Evolutionary conservation across 2,329 filamentous ascomycete species (phyloP).

Genomic region (Sporothrix curviconia): DNA sequence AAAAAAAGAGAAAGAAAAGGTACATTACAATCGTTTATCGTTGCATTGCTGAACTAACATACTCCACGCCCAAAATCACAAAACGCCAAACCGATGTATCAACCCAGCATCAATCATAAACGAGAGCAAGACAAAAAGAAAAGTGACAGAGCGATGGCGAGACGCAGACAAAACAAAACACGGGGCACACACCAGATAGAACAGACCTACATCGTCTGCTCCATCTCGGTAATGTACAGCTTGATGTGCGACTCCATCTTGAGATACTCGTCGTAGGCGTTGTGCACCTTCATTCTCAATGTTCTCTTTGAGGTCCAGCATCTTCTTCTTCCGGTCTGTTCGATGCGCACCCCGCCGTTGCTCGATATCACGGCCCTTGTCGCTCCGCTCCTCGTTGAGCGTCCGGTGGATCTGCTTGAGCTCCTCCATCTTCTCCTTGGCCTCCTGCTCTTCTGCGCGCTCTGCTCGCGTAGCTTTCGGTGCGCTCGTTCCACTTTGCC

Average conservation of each 20-base stretch:
- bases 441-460: conserved; percentile 70
- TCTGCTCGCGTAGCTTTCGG: conserved; percentile 77
- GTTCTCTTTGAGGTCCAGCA: conserved; percentile 95
- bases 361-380: conserved; percentile 90
- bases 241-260: conserved; percentile 98
- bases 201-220: conserved; percentile 61
- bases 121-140: conserved; percentile 16
- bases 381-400: conserved; percentile 75
- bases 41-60: too few species aligned
- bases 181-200: not conserved
- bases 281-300: conserved; percentile 91
- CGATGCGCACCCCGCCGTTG: conserved; percentile 83
- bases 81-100: conserved; percentile 29
- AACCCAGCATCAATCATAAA: conserved; percentile 25
- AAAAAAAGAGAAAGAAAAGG: too few species aligned
- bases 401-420: conserved; percentile 71
- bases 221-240: conserved; percentile 98
- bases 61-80: not conserved
- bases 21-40: too few species aligned
- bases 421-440: conserved; percentile 86
- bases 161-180: conserved; percentile 7
- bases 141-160: too few species aligned
- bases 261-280: conserved; percentile 86
- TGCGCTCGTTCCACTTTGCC: conserved; percentile 77
- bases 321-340: conserved; percentile 99